Evolutionary conservation across 1,284 basidiomycete species (phyloP).

Genomic region (Pyrrhoderma noxium): DNA sequence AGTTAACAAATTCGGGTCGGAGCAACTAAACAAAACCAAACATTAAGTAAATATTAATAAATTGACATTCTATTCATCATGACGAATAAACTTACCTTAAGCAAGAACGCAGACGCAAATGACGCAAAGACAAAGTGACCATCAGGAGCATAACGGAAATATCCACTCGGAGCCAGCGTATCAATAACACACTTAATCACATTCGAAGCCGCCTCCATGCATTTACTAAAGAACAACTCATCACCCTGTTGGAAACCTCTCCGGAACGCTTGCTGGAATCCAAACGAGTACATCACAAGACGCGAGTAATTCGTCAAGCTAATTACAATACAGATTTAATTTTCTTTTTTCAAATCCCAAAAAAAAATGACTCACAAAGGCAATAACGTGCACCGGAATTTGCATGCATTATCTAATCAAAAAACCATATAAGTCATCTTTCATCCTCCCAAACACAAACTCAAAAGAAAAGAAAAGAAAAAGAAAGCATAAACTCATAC

Average conservation of each 20-base stretch:
- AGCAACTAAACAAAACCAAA: constrained; percentile 43
- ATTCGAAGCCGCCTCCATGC: constrained; percentile 60
- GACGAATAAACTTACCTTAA: constrained; percentile 47
- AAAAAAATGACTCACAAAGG: constrained; percentile 53
- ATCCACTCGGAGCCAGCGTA: constrained; percentile 60
- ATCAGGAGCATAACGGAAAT: constrained; percentile 78
- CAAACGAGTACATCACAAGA: constrained; percentile 82
- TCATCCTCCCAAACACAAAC: background rate
- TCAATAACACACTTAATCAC: constrained; percentile 64
- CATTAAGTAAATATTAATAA: background rate
- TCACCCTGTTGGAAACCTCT: constrained; percentile 58
- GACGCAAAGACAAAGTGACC: constrained; percentile 80
- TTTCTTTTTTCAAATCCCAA: constrained; percentile 15
- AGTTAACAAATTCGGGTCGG: constrained; percentile 60
- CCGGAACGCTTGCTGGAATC: constrained; percentile 74
- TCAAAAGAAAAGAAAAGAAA: background rate
- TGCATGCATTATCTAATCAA: constrained; percentile 46
- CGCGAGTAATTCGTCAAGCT: constrained; percentile 72
- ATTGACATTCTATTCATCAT: background rate
- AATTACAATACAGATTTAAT: background rate
- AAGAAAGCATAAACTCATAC: constrained; percentile 27
- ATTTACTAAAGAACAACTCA: constrained; percentile 66
- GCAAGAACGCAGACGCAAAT: constrained; percentile 78
- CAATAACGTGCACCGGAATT: constrained; percentile 60
- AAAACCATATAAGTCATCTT: background rate